Base-by-base conservation (phyloP, 805 yeast species). In the Kuraishia hungarica region DNA sequence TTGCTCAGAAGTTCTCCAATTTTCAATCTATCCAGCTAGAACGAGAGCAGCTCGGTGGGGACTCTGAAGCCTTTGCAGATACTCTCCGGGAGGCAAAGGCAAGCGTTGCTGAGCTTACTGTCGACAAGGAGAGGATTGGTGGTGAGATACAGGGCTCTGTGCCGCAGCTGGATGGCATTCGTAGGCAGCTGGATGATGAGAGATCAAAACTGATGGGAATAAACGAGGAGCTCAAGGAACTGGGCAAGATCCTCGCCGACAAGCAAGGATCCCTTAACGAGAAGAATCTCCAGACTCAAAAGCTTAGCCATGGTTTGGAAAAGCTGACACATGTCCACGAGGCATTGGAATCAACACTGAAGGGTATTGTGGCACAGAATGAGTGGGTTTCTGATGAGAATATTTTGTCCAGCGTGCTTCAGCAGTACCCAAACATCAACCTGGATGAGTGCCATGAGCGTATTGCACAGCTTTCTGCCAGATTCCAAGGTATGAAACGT, bases 321-420 rank as follows among this genome's bases (percentile, higher is more conserved):
- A 78, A 80, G 51, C 69, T 78, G 2, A 70, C 72, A 17, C 67
- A 70, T 5, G 69, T 70, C 20, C 68, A 77, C 0, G 67, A 63
- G 1, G 58, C 64, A 7, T 66, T 81, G 52, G 70, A 73, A 56
- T 58, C 60, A 2, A 73, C 69, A 43, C 67, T 84, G 51, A 75
- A 77, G 50, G 68, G 68, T 5, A 69, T 87, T 21, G 67, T 79
- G n/a, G 66, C 71, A 46, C 83, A 82, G 48, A 78, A 83, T 63
- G 83, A 79, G 19, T 92, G 97, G 97, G 80, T 93, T 10, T 68
- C 74, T 0, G 96, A 89, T 61, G 78, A 79, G 43, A 79, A 78
- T 53, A 73, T 83, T 50, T 76, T 86, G 17, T 72, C 75, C 29
- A 75, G 77, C 53, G 78, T 86, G 24, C 65, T 87, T n/a, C 78